Conservation (phyloP, 2,329 filamentous ascomycete species). For the Fusarium sp. region DNA sequence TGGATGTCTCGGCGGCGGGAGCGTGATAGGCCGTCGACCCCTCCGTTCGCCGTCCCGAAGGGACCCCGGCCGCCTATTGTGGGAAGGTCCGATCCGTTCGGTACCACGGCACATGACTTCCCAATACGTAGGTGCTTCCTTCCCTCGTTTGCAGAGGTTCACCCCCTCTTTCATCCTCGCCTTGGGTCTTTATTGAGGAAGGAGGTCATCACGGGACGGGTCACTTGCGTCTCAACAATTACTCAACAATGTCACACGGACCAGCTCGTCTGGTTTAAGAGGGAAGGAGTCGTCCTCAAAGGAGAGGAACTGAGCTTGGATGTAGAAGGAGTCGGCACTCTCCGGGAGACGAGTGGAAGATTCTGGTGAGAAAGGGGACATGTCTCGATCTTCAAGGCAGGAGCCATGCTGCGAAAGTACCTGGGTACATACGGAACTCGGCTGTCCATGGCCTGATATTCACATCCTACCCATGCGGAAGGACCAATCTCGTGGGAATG, state of each 20-base stretch:
- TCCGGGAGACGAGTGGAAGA: not conserved
- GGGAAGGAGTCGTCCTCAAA: not conserved
- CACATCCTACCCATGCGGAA: not conserved
- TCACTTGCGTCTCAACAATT: not conserved
- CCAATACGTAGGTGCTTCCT: not conserved
- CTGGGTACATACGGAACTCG: not conserved
- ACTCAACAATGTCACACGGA: slow-evolving; percentile 8
- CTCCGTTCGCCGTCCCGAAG: slow-evolving; percentile 6
- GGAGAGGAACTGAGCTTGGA: not conserved
- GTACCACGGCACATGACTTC: not conserved
- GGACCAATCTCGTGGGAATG: not conserved
- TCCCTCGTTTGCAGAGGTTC: not conserved
- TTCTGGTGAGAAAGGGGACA: not conserved
- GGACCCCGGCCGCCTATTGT: not conserved
- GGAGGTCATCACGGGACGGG: slow-evolving; percentile 4
- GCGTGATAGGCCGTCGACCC: slow-evolving; percentile 1
- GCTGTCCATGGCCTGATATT: not conserved
- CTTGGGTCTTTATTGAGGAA: not conserved
- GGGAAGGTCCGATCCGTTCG: not conserved
- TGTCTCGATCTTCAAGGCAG: not conserved
- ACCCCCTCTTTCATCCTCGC: not conserved
- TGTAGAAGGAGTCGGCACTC: not conserved
- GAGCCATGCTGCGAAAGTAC: not conserved
- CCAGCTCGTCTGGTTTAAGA: not conserved
- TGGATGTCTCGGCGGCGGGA: slow-evolving; percentile 3